These are phyloP conservation scores for Aspergillus sp. DNA, from an alignment of 2,329 filamentous ascomycete species.

Conservation along the genomic window DNA sequence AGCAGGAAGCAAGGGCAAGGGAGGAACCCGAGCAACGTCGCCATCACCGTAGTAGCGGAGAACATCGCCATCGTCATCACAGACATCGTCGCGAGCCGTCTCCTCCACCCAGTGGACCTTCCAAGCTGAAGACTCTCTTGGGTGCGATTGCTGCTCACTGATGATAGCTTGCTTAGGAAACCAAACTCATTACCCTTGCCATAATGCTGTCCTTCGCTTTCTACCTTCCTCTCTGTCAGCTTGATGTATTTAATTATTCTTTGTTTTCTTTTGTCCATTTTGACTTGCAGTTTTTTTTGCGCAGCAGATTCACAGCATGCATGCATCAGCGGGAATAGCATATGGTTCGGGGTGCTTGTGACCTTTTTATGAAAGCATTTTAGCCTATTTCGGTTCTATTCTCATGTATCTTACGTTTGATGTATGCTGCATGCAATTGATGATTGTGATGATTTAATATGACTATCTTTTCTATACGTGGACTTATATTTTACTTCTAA, in stretches of 20 bases:
- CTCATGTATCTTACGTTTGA: constrained; percentile 3
- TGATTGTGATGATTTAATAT: background rate
- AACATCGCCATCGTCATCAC: constrained; percentile 30
- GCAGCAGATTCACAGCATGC: constrained; percentile 1
- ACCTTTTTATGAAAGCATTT: background rate
- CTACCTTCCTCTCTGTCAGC: background rate
- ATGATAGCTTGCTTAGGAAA: constrained; percentile 3
- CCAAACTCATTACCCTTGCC: background rate
- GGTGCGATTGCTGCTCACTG: constrained; percentile 34
- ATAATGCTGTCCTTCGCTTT: background rate
- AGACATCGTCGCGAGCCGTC: constrained; percentile 33
- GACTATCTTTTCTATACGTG: background rate
- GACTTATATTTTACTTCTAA: background rate
- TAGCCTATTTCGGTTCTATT: constrained; percentile 2
- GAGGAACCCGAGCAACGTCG: constrained; percentile 26
- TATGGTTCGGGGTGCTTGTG: constrained; percentile 3
- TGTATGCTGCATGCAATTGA: background rate
- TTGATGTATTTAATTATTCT: background rate
- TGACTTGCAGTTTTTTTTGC: background rate
- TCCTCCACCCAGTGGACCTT: constrained; percentile 28
- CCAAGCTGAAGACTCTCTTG: constrained; percentile 35
- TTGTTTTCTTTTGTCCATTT: constrained; percentile 1
- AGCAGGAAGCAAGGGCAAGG: constrained; percentile 24
- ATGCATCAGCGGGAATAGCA: constrained; percentile 4
- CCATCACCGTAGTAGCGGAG: constrained; percentile 25